Evolutionary conservation across 352 stramenopile species (phyloP), one percentile per base, ranked within the genome.

Genomic region (Phytopythium montanum): DNA sequence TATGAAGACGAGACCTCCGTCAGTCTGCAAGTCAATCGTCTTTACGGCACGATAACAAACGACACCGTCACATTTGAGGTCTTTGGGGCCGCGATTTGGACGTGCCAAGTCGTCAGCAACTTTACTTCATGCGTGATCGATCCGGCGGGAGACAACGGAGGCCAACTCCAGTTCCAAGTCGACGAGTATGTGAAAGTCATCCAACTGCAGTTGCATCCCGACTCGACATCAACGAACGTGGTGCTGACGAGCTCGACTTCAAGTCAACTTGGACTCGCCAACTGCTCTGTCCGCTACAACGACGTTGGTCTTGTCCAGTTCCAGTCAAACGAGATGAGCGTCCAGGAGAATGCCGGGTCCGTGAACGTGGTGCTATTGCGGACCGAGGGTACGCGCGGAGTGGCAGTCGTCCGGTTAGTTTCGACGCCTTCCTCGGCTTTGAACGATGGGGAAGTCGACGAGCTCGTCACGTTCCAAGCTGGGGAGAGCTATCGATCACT

Each of bases 281-380:
- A 14, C 2, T 39, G 25, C 7, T 3, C 21, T 6, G 16, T 56
- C 45, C 23, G 41, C 28, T 45, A 19, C 9, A n/a, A 42, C 7
- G 72, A 83, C 36, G 66, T 70, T 38, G 70, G 73, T 10, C 25
- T 61, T 0, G 59, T 87, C 9, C 23, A 4, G 0, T 85, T 87
- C 46, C 38, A 39, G 0, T 54, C 26, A 13, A 46, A 25, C 1
- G 16, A 68, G 4, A 23, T 72, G 3, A 61, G 0, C 19, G 56
- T 81, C 0, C 18, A 48, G 18, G 63, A 81, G 52, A 53, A 70
- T 29, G 26, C 42, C 6, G 54, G 64, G 44, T 7, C 29, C 4
- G 2, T 64, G 2, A 6, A 51, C 28, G 33, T 79, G 26, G 25
- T 28, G 7, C 46, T 77, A 10, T 13, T 45, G 45, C 59, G 70